Evolutionary conservation across 495 filamentous ascomycete species (phyloP).

Genomic region (Daldinia vernicosa): DNA sequence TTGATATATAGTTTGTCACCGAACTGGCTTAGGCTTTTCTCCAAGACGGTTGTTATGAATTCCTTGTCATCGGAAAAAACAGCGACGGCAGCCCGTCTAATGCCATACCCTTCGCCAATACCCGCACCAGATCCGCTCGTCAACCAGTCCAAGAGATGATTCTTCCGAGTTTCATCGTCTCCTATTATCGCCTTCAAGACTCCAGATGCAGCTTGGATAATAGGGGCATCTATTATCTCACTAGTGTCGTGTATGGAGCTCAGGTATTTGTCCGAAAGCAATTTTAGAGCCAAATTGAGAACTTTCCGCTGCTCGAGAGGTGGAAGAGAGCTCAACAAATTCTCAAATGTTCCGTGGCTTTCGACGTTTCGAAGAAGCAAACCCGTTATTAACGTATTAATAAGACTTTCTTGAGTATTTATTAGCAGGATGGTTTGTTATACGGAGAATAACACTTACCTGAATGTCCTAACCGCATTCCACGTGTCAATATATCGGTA

Average conservation of each 20-base stretch:
- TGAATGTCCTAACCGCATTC: conserved; percentile 75
- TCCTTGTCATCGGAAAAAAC: conserved; percentile 63
- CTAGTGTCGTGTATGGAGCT: conserved; percentile 42
- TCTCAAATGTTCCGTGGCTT: conserved; percentile 45
- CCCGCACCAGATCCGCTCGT: conserved; percentile 70
- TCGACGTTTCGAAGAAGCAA: conserved; percentile 55
- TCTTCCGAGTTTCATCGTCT: conserved; percentile 50
- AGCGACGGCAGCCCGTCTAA: conserved; percentile 73
- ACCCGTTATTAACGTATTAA: conserved; percentile 58
- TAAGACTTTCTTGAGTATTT: conserved; percentile 59
- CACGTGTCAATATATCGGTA: conserved; percentile 69
- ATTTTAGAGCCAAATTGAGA: conserved; percentile 65
- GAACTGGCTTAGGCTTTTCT: conserved; percentile 75
- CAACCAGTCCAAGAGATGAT: conserved; percentile 74
- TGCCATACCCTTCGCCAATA: conserved; percentile 66
- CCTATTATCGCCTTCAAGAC: conserved; percentile 53
- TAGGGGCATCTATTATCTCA: conserved; percentile 44
- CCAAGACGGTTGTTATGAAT: conserved; percentile 65
- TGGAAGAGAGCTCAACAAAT: conserved; percentile 60
- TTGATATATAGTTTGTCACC: conserved; percentile 87
- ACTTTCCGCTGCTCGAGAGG: conserved; percentile 67
- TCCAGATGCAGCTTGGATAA: conserved; percentile 60
- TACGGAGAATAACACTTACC: conserved; percentile 58
- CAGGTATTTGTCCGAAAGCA: conserved; percentile 66
- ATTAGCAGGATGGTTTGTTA: conserved; percentile 24